Evolutionary conservation across 2,329 filamentous ascomycete genomes (phyloP), one percentile per base, ranked within the genome.

Genomic region (Lasiodiplodia sp.): DNA sequence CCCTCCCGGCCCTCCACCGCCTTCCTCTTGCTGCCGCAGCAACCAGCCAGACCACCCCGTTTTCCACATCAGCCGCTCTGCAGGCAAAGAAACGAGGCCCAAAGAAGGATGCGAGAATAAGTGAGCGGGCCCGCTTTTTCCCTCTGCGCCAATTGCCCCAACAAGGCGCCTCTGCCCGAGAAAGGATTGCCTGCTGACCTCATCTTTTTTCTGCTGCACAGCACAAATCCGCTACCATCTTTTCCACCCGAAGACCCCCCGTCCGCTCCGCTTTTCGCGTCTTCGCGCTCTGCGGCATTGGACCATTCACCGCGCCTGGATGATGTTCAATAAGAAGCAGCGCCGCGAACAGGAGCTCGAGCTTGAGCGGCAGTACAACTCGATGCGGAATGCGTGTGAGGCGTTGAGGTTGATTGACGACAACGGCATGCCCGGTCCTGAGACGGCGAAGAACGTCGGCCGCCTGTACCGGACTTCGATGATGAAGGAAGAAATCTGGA

Each of bases 281-380:
- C 92, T 91, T 80, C 90, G 96, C 68, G 88, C 89, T 81, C 89
- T 99, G 72, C 92, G 96, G 57, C 96, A 99, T 86, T 99, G 96
- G 96, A 98, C 96, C 64, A 98, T 99, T 81, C 94, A 98, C 85
- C 94, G 96, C 74, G 95, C 95, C 25, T 98, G 94, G 93, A 86
- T 92, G 75, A 86, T 98, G 37, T 91, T 91, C 82, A 89, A 90
- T 75, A 87, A 90, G 73, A 87, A 92, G 78, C 86, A 89, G 75
- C 89, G 89, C 60, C 84, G 87, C 71, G 82, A 84, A 44, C 86
- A 89, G 64, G 86, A 92, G 77, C 82, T 86, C 67, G 92, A 94
- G 78, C 86, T 97, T 57, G 88, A 93, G 82, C 86, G 92, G 52
- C 88, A 89, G 84, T 94, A 94, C 82, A 90, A 92, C 77, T 88